Evolutionary conservation across 2,329 filamentous ascomycete genomes (phyloP), one percentile per base, ranked within the genome.

Genomic region (Nectriaceae sp.): DNA sequence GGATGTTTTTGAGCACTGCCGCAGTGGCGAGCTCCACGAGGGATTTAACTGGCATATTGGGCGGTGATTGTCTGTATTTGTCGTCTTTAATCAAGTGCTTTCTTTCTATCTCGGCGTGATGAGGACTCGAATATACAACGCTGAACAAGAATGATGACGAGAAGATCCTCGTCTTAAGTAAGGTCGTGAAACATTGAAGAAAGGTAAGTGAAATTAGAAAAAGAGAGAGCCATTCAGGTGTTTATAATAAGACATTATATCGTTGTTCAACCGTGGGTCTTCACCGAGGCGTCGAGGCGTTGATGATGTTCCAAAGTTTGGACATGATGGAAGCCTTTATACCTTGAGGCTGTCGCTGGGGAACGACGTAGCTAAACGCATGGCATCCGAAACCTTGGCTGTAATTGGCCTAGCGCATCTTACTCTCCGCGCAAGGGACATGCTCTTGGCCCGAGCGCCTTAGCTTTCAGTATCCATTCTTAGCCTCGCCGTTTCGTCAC

Each of bases 1-100:
- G 68, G 52, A 83, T 70, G 58, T 84, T 78, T 54, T 76, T 77
- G 40, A 83, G 65, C 59, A 78, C 80, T 22, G 75, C 72, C 31
- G 68, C 65, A 4, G 75, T 75, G 59, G 78, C 77, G 51, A 82
- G 68, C 6, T 78, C 75, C 40, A 75, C 63, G 2, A 86, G 72
- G 24, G 78, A 77, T 52, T 78, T 76, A 55, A 72, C 68, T 42
- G 71, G 64, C 74, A 76, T 75, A 36, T 40, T 54, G 39, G 18
- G 15, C 33, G n/a, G 24, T 29, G 24, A 29, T 29, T 29, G n/a
- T n/a, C n/a, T n/a, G n/a, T n/a, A n/a, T n/a, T n/a, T n/a, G n/a
- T n/a, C n/a, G n/a, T n/a, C n/a, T 29, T 13, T 6, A 29, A 13
- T 6, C 24, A 29, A 29, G 24, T 29, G 24, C 6, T 29, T 29